Percentiles rank a stretch among this genome's conserved stretches.
Conservation (phyloP, 129 eudicot genomes). For the Ambrosia artemisiifolia region DNA sequence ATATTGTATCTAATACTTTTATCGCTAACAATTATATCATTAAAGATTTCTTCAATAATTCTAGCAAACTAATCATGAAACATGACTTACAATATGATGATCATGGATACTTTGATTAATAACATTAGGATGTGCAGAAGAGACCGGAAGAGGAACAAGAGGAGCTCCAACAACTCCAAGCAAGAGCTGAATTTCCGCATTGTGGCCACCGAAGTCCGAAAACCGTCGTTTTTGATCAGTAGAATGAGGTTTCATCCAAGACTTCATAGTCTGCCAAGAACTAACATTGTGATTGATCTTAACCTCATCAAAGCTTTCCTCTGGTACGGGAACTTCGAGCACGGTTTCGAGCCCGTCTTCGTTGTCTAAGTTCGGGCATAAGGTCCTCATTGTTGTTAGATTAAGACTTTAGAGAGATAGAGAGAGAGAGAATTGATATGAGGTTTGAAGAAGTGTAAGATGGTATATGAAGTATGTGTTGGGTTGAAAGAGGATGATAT, state of each 20-base stretch:
- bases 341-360: slow-evolving; percentile 90
- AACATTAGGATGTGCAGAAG: slow-evolving; percentile 30
- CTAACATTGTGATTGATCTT: slow-evolving; percentile 20
- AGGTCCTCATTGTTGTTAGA: slow-evolving; percentile 53
- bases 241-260: slow-evolving; percentile 54
- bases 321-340: slow-evolving; percentile 90
- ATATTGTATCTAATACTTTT: too few species aligned
- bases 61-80: not conserved
- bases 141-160: slow-evolving; percentile 71
- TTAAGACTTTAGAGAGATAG: slow-evolving; percentile 9
- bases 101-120: slow-evolving; percentile 45
- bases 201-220: slow-evolving; percentile 42
- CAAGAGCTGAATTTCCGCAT: slow-evolving; percentile 72
- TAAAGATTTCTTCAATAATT: too few species aligned
- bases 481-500: not conserved
- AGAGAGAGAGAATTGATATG: not conserved
- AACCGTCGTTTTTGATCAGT: slow-evolving; percentile 27
- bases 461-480: not conserved
- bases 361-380: slow-evolving; percentile 72
- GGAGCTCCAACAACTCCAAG: slow-evolving; percentile 92
- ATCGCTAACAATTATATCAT: too few species aligned
- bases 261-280: slow-evolving; percentile 64
- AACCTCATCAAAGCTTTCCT: slow-evolving; percentile 44
- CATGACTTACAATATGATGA: slow-evolving; percentile 64
- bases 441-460: not conserved